Conservation (phyloP, 225 moss, liverwort and hornwort species). For the Lunularia cruciata region DNA sequence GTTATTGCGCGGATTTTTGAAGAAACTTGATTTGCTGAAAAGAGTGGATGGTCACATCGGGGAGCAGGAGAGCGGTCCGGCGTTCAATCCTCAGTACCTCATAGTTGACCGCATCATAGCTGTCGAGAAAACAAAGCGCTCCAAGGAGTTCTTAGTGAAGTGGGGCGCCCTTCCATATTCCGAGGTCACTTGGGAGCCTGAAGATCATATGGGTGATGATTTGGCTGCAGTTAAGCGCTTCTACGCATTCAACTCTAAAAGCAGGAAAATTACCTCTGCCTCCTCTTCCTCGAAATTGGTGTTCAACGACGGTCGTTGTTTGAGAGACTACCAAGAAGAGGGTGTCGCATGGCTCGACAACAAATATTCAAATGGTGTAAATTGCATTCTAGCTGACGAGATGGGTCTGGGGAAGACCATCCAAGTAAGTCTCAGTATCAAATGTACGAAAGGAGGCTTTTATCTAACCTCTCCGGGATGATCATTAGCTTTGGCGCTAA, state of each 20-base stretch:
- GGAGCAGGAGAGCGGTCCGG: conserved; percentile 57
- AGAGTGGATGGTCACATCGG: conserved; percentile 67
- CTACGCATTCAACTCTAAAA: conserved; percentile 38
- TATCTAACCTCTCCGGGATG: too few species aligned
- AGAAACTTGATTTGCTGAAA: conserved; percentile 54
- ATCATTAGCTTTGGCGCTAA: too few species aligned
- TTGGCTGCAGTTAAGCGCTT: conserved; percentile 50
- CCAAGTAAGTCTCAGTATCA: too few species aligned
- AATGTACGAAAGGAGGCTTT: too few species aligned
- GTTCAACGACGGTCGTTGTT: conserved; percentile 70
- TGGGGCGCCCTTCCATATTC: conserved; percentile 75
- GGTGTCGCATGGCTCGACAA: conserved; percentile 83
- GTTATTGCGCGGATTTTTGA: conserved; percentile 62
- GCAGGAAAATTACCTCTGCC: conserved; percentile 20
- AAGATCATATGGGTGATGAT: conserved; percentile 47
- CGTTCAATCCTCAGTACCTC: conserved; percentile 65
- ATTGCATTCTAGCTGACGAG: conserved; percentile 80
- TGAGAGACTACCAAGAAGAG: conserved; percentile 78
- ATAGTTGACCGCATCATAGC: conserved; percentile 66
- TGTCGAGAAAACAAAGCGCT: conserved; percentile 32
- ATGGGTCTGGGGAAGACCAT: conserved; percentile 93
- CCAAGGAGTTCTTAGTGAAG: conserved; percentile 57
- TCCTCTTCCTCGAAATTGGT: conserved; percentile 31
- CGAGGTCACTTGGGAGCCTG: conserved; percentile 78
- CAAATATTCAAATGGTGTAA: conserved; percentile 61